Evolutionary conservation across 1,139 yeast species (phyloP).

Genomic region (Geotrichum fermentans): DNA sequence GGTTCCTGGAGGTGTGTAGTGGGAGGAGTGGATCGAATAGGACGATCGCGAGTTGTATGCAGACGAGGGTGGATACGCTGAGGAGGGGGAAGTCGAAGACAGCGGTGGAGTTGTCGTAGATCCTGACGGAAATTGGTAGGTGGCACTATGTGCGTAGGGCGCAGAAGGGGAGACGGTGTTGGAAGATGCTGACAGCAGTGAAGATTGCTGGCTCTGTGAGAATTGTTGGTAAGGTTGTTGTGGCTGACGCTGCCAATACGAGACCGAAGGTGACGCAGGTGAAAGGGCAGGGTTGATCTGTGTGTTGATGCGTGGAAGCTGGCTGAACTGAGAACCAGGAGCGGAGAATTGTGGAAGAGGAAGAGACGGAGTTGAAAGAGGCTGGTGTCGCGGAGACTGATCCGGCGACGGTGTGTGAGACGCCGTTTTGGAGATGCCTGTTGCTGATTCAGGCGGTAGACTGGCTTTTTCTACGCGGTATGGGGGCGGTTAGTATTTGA

Average conservation of each 20-base stretch:
- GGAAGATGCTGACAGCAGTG: background rate
- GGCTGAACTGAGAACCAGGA: conserved; percentile 1
- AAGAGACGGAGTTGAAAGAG: background rate
- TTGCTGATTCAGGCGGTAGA: background rate
- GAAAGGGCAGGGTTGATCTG: conserved; percentile 7
- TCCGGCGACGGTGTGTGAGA: conserved; percentile 9
- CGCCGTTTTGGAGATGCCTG: conserved; percentile 3
- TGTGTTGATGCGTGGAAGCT: conserved; percentile 10
- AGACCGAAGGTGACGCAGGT: conserved; percentile 1
- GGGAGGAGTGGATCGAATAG: conserved; percentile 2
- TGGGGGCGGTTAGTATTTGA: background rate
- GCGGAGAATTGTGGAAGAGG: conserved; percentile 5
- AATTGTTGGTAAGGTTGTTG: conserved; percentile 14
- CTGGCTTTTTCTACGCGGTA: background rate
- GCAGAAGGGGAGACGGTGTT: conserved; percentile 4
- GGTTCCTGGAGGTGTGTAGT: conserved; percentile 5
- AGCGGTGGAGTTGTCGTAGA: conserved; percentile 13
- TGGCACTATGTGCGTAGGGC: conserved; percentile 2
- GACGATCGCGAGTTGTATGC: conserved; percentile 3
- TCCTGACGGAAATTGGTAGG: conserved; percentile 9
- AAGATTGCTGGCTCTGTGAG: conserved; percentile 11
- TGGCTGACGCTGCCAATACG: conserved; percentile 1
- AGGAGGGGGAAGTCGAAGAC: conserved; percentile 3
- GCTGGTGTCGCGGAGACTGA: conserved; percentile 7
- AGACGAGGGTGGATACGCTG: conserved; percentile 5